A percentile compares a stretch with the other conserved stretches of the same genome.
These are phyloP conservation scores for Podospora pseudopauciseta DNA, from an alignment of 495 filamentous ascomycete species.

Conservation along the genomic window DNA sequence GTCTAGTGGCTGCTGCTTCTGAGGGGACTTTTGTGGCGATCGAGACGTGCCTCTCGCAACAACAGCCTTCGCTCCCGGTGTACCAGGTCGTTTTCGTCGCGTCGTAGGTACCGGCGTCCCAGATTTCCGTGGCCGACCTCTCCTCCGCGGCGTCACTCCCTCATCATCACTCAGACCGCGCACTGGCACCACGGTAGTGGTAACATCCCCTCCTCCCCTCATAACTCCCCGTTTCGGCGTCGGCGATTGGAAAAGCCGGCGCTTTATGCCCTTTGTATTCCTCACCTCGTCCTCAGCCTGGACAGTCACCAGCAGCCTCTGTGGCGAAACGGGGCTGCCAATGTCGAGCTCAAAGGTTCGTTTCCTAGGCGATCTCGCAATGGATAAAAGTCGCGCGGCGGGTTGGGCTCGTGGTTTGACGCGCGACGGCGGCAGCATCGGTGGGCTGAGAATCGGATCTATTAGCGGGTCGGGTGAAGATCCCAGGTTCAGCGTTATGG, in stretches of 20 bases:
- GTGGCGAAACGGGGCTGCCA: slow-evolving; percentile 45
- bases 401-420: slow-evolving; percentile 31
- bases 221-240: slow-evolving; percentile 28
- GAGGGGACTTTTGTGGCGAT: slow-evolving; percentile 10
- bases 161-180: slow-evolving; percentile 47
- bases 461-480: slow-evolving; percentile 50
- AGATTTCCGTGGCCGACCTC: slow-evolving; percentile 36
- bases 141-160: slow-evolving; percentile 38
- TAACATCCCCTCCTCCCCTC: slow-evolving; percentile 20
- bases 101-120: slow-evolving; percentile 39
- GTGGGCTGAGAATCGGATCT: slow-evolving; percentile 29
- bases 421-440: slow-evolving; percentile 25
- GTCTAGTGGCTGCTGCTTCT: slow-evolving; percentile 20
- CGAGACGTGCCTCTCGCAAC: slow-evolving; percentile 5
- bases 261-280: slow-evolving; percentile 27
- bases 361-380: slow-evolving; percentile 46
- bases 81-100: slow-evolving; percentile 41
- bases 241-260: slow-evolving; percentile 40
- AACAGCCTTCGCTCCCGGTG: slow-evolving; percentile 29
- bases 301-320: slow-evolving; percentile 52
- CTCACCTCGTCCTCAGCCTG: slow-evolving; percentile 43
- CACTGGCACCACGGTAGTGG: slow-evolving; percentile 47
- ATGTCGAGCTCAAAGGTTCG: slow-evolving; percentile 54
- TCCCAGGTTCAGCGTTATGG: slow-evolving; percentile 37
- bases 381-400: slow-evolving; percentile 27